Evolutionary conservation across 495 filamentous ascomycete genomes (phyloP), one percentile per base, ranked within the genome.

Genomic region (Thermothielavioides terrestris): DNA sequence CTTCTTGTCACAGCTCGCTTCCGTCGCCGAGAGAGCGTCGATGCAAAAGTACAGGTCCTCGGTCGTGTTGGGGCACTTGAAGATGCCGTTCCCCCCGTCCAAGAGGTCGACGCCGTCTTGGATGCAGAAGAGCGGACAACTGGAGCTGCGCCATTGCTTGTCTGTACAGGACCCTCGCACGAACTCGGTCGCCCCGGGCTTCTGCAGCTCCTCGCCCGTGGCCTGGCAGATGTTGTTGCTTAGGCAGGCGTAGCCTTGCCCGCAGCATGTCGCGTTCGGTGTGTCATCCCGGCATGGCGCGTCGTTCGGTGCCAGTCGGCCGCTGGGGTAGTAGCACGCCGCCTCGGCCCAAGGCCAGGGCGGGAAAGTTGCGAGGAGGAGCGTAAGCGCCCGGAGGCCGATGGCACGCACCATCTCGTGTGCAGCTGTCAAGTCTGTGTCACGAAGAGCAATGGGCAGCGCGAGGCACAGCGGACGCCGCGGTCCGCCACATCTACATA

Each of bases 131-230:
- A 40, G 47, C 25, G 56, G 59, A 18, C 59, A 62, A 10, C 32
- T 36, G 25, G 52, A 42, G 23, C 53, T 59, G 17, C 50, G 25
- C 52, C 52, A 62, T 2, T 31, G 49, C 49, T 56, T 18, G 43
- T 62, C 59, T 7, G 59, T 62, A 39, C 59, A 62, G n/a, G 50
- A 44, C 1, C 59, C 59, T 27, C 59, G 46, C 1, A 52, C 56
- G 30, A 28, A 59, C 7, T 41, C 27, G 14, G 21, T 41, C 4
- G 42, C 48, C 7, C 39, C 46, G 4, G 44, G 21, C 42, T 45
- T 49, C 25, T 52, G 30, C 17, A 49, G 35, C 48, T 51, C 56
- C 8, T 40, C 39, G 0, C 42, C 51, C 7, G 48, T 59, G 28
- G 50, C 40, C 46, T 54, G 26, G 39, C 56, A 62, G 26, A 62